phyloP scores from a whole-genome alignment of 192 early-diverging fungal species.

The Backusella circina region DNA sequence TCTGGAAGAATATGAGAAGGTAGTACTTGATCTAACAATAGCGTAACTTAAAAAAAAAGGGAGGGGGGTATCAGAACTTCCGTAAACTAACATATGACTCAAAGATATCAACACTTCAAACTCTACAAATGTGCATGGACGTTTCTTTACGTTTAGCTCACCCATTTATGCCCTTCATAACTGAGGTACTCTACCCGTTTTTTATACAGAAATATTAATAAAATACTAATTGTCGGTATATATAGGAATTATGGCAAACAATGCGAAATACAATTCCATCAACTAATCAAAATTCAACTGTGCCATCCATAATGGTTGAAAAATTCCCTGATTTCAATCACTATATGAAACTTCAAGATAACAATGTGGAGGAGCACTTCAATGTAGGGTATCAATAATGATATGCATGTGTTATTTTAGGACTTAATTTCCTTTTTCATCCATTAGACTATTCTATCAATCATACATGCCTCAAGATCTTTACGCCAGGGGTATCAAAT shows the following conservation, averaged over 20 bases:
- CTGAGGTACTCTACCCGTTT: constrained; percentile 65
- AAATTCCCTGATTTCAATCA: constrained; percentile 36
- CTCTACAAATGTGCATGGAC: constrained; percentile 72
- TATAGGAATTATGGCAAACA: constrained; percentile 57
- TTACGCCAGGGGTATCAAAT: constrained; percentile 51
- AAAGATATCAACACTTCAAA: constrained; percentile 38
- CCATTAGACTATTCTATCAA: constrained; percentile 33
- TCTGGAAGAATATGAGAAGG: constrained; percentile 46
- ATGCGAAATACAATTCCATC: constrained; percentile 23
- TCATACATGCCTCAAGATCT: constrained; percentile 52
- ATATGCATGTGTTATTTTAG: background rate
- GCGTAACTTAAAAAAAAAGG: background rate
- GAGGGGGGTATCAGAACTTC: background rate
- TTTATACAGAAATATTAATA: background rate
- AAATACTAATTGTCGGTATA: background rate
- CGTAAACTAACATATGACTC: background rate
- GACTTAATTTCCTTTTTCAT: background rate
- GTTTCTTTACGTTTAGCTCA: constrained; percentile 78
- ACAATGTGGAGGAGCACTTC: constrained; percentile 44
- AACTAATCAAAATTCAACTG: background rate
- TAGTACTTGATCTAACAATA: constrained; percentile 19
- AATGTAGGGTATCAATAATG: constrained; percentile 24
- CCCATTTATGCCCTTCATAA: constrained; percentile 97
- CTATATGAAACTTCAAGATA: constrained; percentile 32
- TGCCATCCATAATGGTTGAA: constrained; percentile 46